These are phyloP conservation scores for Tagetes erecta DNA, from an alignment of 129 eudicot genomes.

Conservation along the genomic window DNA sequence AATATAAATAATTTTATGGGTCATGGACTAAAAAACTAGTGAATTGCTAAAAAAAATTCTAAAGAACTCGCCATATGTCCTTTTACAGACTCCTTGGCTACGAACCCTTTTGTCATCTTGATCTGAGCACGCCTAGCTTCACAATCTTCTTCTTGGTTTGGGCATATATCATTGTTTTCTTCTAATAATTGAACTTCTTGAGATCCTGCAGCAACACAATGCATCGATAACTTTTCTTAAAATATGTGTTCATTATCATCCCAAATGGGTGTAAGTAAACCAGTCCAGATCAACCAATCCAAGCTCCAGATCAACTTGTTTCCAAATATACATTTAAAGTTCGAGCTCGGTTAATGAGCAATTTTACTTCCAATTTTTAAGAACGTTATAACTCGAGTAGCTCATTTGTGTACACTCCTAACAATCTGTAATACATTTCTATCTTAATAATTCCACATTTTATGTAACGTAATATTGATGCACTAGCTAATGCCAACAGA, in stretches of 20 bases:
- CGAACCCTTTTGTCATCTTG: conserved; percentile 94
- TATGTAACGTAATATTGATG: background rate
- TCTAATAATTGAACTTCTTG: conserved; percentile 52
- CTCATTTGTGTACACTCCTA: too few relatives aligned
- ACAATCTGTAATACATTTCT: too few relatives aligned
- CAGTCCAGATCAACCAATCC: too few relatives aligned
- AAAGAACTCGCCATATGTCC: conserved; percentile 92
- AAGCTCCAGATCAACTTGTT: background rate
- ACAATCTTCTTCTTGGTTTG: conserved; percentile 70
- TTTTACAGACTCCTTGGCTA: conserved; percentile 97
- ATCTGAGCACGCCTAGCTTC: conserved; percentile 80
- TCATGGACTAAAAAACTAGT: background rate
- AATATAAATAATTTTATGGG: background rate
- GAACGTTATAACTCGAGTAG: too few relatives aligned
- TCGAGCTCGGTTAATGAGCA: too few relatives aligned
- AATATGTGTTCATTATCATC: background rate
- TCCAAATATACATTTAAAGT: background rate
- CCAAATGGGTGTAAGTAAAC: background rate
- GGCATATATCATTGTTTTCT: conserved; percentile 46
- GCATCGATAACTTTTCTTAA: background rate
- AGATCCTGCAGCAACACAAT: conserved; percentile 53
- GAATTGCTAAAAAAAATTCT: background rate
- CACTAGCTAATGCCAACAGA: background rate
- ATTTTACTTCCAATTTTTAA: too few relatives aligned
- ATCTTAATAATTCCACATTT: background rate